Evolutionary conservation across 2,329 filamentous ascomycete species (phyloP), one percentile per base, ranked within the genome.

Genomic region (Trichoderma sp.): DNA sequence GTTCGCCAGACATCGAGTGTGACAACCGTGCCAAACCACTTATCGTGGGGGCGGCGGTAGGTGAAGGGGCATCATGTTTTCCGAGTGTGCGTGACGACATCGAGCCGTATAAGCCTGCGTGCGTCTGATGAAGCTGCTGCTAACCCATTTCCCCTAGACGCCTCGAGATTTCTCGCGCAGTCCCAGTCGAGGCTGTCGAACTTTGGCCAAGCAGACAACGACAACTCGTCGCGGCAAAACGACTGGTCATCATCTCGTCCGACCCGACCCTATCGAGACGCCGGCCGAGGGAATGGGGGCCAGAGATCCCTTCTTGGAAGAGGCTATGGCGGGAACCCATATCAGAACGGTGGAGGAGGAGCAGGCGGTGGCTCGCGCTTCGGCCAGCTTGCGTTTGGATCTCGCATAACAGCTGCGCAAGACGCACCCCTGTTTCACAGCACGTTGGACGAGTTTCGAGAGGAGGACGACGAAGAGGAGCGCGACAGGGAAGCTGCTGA

Each of bases 341-440:
- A 98, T 85, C 93, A 94, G 81, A 89, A 98, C 84, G 93, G 93
- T 79, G 89, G 91, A 72, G 71, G 71, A 65, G 71, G n/a, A 21
- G 71, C 59, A 16, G 71, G 71, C 16, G 85, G 89, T 14, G 89
- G 90, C 60, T 94, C 94, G 3, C 92, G 95, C 64, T 90, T 95
- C 79, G 95, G 97, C 77, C 86, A 87, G 71, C 81, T 89, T 74
- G 92, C 92, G 35, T 97, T 98, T 82, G 91, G 93, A 33, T 95
- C 94, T 12, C 90, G 95, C 68, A 92, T 93, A 76, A 90, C 93
- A 5, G 88, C 91, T 62, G 88, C 88, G 24, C 93, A 94, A 75
- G 94, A 95, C 79, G 95, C 96, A 11, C 97, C 97, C 74, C 88
- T 99, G n/a, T 98, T 99, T 84, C 95, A 97, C 84, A 97, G 95